A percentile compares a stretch with the other conserved stretches of the same genome.
Conservation (phyloP, 108 stramenopile species). For the Stephanodiscus minutulus region DNA sequence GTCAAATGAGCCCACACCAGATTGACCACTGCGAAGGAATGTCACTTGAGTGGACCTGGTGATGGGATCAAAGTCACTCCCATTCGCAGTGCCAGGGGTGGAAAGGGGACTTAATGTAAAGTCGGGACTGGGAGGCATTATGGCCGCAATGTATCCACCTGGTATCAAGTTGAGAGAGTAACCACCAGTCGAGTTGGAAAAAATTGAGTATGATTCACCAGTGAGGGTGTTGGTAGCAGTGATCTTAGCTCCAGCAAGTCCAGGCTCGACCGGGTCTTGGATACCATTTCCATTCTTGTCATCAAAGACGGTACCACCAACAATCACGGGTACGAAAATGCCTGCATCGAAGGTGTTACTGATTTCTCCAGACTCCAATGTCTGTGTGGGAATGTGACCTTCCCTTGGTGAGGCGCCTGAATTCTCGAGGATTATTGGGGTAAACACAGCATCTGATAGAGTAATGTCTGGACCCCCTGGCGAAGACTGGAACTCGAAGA, state of each 20-base stretch:
- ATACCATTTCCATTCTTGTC: slow-evolving; percentile 40
- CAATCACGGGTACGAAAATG: slow-evolving; percentile 25
- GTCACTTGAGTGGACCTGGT: slow-evolving; percentile 9
- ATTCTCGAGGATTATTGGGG: neutral
- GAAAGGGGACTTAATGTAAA: slow-evolving; percentile 28
- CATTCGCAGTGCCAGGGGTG: slow-evolving; percentile 4
- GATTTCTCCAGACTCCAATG: slow-evolving; percentile 23
- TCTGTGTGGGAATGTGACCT: slow-evolving; percentile 9
- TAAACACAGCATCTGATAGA: neutral
- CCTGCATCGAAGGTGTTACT: slow-evolving; percentile 38
- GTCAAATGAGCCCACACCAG: slow-evolving; percentile 22
- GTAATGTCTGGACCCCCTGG: neutral
- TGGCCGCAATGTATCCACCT: slow-evolving; percentile 20
- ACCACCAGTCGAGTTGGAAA: slow-evolving; percentile 18
- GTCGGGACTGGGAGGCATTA: slow-evolving; percentile 26
- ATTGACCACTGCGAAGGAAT: slow-evolving; percentile 25
- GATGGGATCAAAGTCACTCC: slow-evolving; percentile 35
- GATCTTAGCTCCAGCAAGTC: slow-evolving; percentile 18
- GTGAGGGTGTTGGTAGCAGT: slow-evolving; percentile 22
- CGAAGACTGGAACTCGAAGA: neutral
- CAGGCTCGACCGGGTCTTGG: slow-evolving; percentile 24
- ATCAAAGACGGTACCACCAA: slow-evolving; percentile 36
- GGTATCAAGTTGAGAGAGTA: slow-evolving; percentile 27
- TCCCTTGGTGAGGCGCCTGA: neutral
- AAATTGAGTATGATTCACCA: neutral